Evolutionary conservation across 306 rosid species (phyloP).

Genomic region (Cajanus cajan): DNA sequence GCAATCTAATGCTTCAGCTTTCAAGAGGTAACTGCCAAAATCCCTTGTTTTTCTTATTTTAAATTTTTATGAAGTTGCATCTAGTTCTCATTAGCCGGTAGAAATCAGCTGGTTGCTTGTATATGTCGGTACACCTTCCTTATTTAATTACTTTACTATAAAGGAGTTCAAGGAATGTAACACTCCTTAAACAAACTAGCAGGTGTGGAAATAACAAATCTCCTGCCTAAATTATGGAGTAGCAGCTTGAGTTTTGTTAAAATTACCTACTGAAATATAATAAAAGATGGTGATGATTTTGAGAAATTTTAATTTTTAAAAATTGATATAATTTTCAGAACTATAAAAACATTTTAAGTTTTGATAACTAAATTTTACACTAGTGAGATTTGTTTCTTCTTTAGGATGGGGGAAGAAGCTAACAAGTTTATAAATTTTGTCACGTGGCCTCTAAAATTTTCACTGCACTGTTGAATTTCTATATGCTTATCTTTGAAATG

Average conservation of each 20-base stretch:
- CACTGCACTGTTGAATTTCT: background rate
- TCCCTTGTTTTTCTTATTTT: conserved; percentile 10
- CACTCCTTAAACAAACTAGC: background rate
- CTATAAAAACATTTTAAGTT: background rate
- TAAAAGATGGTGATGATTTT: background rate
- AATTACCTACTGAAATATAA: background rate
- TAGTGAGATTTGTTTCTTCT: background rate
- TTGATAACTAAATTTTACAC: background rate
- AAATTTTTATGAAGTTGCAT: background rate
- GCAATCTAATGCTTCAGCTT: conserved; percentile 85
- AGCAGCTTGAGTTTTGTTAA: background rate
- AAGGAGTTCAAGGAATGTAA: background rate
- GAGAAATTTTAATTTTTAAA: background rate
- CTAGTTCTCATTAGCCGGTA: background rate
- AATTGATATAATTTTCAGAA: background rate
- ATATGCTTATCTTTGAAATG: conserved; percentile 24
- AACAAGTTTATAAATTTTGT: conserved; percentile 5
- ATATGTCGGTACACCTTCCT: conserved; percentile 9
- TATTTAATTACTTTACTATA: background rate
- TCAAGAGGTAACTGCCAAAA: conserved; percentile 58
- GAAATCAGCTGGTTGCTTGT: conserved; percentile 8
- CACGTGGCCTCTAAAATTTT: background rate
- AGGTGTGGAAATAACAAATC: background rate
- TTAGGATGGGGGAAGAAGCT: conserved; percentile 7
- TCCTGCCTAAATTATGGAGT: background rate